phyloP scores from a whole-genome alignment of 2,329 filamentous ascomycete species.

The Drechslera avenae region DNA sequence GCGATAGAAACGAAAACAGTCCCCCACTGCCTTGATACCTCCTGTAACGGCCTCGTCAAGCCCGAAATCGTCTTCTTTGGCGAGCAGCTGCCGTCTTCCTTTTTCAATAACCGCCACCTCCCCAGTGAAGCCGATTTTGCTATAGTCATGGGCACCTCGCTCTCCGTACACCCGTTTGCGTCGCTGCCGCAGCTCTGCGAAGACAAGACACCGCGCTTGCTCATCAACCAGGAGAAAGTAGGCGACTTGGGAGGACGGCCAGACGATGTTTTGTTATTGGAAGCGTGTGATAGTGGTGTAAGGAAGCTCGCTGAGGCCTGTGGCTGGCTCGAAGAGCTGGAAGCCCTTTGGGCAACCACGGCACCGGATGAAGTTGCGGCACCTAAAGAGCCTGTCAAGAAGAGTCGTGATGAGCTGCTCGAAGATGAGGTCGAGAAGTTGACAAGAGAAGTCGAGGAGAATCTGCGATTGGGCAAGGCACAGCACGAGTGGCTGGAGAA shows the following conservation, averaged over 20 bases:
- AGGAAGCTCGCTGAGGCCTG: conserved; percentile 76
- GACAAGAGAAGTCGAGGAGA: conserved; percentile 63
- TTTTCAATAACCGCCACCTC: conserved; percentile 64
- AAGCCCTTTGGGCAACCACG: conserved; percentile 71
- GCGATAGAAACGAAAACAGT: conserved; percentile 71
- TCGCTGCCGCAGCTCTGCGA: conserved; percentile 70
- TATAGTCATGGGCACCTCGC: conserved; percentile 86
- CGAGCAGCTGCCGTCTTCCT: conserved; percentile 69
- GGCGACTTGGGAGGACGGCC: conserved; percentile 75
- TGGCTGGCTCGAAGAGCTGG: conserved; percentile 85
- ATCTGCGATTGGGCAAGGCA: conserved; percentile 46
- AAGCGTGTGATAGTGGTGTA: conserved; percentile 82
- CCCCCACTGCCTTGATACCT: conserved; percentile 65
- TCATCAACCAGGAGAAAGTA: conserved; percentile 87
- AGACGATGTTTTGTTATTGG: conserved; percentile 85
- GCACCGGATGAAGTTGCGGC: conserved; percentile 53
- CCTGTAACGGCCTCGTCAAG: conserved; percentile 82
- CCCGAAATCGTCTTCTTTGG: conserved; percentile 96
- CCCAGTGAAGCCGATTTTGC: conserved; percentile 72
- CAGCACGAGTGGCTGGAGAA: conserved; percentile 45
- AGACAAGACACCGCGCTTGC: conserved; percentile 71
- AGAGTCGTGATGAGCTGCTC: conserved; percentile 60
- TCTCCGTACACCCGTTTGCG: conserved; percentile 88
- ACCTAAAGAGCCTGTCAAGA: conserved; percentile 44
- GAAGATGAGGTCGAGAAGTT: conserved; percentile 64